phyloP scores from a whole-genome alignment of 2,329 filamentous ascomycete genomes.

The Diaporthe citrichinensis region DNA sequence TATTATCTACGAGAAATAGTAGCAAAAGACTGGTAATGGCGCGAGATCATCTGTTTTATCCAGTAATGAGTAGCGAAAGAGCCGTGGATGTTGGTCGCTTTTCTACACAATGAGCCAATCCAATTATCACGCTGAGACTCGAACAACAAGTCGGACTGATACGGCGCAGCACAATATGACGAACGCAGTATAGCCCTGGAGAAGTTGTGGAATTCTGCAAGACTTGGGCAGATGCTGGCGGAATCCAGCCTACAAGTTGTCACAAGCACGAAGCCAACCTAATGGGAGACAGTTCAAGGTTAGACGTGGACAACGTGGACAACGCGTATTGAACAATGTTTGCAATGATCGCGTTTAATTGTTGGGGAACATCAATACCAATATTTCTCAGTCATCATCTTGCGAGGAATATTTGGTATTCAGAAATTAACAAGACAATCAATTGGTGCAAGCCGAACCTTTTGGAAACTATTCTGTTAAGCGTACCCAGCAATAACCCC shows the following conservation, averaged over 20 bases:
- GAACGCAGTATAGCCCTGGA: not conserved
- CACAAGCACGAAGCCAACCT: not conserved
- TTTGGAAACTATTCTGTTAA: not conserved
- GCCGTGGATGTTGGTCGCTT: not conserved
- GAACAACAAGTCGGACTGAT: not conserved
- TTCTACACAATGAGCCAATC: not conserved
- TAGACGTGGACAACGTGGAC: not conserved
- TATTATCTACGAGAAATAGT: not conserved
- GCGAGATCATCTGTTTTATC: not conserved
- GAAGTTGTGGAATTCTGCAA: not conserved
- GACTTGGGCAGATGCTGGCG: not conserved
- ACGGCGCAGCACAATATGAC: not conserved
- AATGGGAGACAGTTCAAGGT: not conserved
- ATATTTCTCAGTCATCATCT: not conserved
- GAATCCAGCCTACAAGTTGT: not conserved
- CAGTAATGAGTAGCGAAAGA: not conserved
- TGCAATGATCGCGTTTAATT: not conserved
- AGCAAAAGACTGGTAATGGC: not conserved
- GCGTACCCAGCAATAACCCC: no score
- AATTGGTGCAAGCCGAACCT: not conserved
- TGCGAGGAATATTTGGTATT: not conserved
- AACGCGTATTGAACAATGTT: not conserved
- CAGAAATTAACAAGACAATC: not conserved
- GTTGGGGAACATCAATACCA: not conserved
- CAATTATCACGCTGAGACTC: not conserved